A percentile compares a stretch with the other conserved stretches of the same genome.
Conservation (phyloP, 2,329 filamentous ascomycete genomes). For the Balansia obtecta region DNA sequence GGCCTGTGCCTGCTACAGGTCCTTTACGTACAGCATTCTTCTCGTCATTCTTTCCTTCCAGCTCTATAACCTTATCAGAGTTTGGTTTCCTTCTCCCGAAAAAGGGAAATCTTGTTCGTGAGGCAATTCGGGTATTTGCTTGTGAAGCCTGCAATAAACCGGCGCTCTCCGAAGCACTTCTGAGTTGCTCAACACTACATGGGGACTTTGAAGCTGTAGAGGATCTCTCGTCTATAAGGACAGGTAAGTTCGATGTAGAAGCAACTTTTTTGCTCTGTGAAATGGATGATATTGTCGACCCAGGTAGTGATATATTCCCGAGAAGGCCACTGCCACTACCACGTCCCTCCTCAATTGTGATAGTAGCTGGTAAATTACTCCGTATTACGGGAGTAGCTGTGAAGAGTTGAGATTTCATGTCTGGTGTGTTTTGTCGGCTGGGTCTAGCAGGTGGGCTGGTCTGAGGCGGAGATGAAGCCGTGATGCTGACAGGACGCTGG, state of each 20-base stretch:
- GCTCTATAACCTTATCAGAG: constrained; percentile 30
- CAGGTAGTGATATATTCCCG: constrained; percentile 19
- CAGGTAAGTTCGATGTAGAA: constrained; percentile 20
- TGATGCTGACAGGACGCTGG: constrained; percentile 21
- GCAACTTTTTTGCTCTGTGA: constrained; percentile 16
- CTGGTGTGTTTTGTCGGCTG: constrained; percentile 55
- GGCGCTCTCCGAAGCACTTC: constrained; percentile 10
- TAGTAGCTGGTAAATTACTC: constrained; percentile 34
- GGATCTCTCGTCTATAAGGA: constrained; percentile 8
- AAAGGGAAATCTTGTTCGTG: constrained; percentile 59
- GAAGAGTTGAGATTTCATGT: constrained; percentile 44
- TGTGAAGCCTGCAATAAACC: constrained; percentile 33
- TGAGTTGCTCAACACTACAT: constrained; percentile 12
- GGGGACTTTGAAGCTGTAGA: constrained; percentile 5
- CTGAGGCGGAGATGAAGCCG: constrained; percentile 17
- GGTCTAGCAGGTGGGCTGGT: constrained; percentile 44
- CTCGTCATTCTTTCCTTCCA: constrained; percentile 35
- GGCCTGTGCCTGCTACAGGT: constrained; percentile 82
- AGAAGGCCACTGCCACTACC: constrained; percentile 31
- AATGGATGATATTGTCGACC: constrained; percentile 21
- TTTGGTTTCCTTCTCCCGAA: constrained; percentile 62
- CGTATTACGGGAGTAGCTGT: constrained; percentile 44
- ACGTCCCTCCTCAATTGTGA: constrained; percentile 30
- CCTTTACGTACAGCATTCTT: constrained; percentile 47
- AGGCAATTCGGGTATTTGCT: constrained; percentile 40